A percentile compares a stretch with the other conserved stretches of the same genome.
phyloP scores from a whole-genome alignment of 2,329 filamentous ascomycete species.

The Alternaria infectoria region DNA sequence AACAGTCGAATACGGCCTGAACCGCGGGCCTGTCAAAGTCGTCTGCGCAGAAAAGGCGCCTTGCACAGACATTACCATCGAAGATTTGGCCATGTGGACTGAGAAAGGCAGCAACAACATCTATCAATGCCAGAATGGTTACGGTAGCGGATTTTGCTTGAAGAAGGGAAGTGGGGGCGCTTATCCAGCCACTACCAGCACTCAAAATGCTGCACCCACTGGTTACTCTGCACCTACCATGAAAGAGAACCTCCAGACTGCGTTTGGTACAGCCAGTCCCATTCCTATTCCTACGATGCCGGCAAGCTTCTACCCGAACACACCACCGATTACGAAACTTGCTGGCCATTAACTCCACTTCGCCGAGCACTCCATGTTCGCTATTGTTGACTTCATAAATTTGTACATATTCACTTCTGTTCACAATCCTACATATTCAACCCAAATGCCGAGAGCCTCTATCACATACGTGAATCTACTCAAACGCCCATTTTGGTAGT shows the following conservation, averaged over 20 bases:
- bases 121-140: slow-evolving; percentile 59
- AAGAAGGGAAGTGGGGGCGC: slow-evolving; percentile 34
- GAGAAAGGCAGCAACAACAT: slow-evolving; percentile 51
- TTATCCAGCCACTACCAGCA: slow-evolving; percentile 45
- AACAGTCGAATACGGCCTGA: slow-evolving; percentile 56
- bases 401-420: neutral
- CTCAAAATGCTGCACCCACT: slow-evolving; percentile 44
- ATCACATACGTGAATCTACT: neutral
- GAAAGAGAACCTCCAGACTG: slow-evolving; percentile 37
- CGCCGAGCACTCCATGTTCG: neutral
- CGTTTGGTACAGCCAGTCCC: slow-evolving; percentile 39
- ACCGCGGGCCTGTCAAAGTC: slow-evolving; percentile 62
- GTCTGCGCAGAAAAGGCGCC: slow-evolving; percentile 59
- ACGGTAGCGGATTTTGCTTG: slow-evolving; percentile 57
- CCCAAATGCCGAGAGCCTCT: neutral
- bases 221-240: slow-evolving; percentile 50
- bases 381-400: neutral
- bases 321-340: slow-evolving; percentile 40
- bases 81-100: slow-evolving; percentile 62
- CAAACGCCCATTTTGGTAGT: slow-evolving; percentile 4
- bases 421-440: neutral
- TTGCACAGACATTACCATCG: slow-evolving; percentile 60
- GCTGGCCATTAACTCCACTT: slow-evolving; percentile 21
- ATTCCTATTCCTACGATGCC: slow-evolving; percentile 53
- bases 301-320: slow-evolving; percentile 49